Evolutionary conservation across 2,329 filamentous ascomycete genomes (phyloP).

Genomic region (Fusarium neocosmosporiellum): DNA sequence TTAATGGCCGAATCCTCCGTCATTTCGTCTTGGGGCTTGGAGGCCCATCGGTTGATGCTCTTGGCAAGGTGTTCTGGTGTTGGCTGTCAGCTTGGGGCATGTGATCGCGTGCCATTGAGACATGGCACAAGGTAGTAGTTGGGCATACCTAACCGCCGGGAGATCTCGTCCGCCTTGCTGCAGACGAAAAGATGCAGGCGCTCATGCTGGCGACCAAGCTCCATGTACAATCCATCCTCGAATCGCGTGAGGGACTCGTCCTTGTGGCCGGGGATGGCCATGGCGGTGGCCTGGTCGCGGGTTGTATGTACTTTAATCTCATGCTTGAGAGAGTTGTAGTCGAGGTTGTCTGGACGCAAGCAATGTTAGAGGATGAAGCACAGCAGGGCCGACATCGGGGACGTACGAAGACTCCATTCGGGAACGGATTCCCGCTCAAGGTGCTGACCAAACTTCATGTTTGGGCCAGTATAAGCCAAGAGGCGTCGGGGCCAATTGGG

Average conservation of each 20-base stretch:
- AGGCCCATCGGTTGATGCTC: constrained; percentile 59
- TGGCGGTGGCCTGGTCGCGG: constrained; percentile 73
- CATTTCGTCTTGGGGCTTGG: constrained; percentile 49
- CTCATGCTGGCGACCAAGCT: constrained; percentile 80
- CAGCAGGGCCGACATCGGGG: constrained; percentile 3
- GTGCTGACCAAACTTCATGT: constrained; percentile 61
- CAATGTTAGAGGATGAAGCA: constrained; percentile 5
- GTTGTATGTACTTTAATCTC: constrained; percentile 85
- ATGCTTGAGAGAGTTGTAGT: constrained; percentile 88
- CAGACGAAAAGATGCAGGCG: constrained; percentile 82
- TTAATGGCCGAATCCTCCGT: constrained; percentile 52
- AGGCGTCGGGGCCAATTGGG: constrained; percentile 6
- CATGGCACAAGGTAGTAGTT: constrained; percentile 8
- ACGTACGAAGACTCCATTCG: constrained; percentile 81
- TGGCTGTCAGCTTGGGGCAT: constrained; percentile 38
- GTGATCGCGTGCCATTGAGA: constrained; percentile 24
- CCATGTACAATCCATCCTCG: constrained; percentile 76
- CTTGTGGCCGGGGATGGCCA: constrained; percentile 79
- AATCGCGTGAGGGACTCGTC: constrained; percentile 70
- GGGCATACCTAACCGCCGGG: constrained; percentile 71
- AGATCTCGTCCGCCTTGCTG: constrained; percentile 84
- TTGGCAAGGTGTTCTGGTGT: constrained; percentile 60
- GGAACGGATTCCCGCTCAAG: constrained; percentile 82
- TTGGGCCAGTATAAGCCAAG: constrained; percentile 12
- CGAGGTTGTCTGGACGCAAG: constrained; percentile 77